Evolutionary conservation across 176 grass and related monocot genomes (phyloP).

Genomic region (Avena atlantica): DNA sequence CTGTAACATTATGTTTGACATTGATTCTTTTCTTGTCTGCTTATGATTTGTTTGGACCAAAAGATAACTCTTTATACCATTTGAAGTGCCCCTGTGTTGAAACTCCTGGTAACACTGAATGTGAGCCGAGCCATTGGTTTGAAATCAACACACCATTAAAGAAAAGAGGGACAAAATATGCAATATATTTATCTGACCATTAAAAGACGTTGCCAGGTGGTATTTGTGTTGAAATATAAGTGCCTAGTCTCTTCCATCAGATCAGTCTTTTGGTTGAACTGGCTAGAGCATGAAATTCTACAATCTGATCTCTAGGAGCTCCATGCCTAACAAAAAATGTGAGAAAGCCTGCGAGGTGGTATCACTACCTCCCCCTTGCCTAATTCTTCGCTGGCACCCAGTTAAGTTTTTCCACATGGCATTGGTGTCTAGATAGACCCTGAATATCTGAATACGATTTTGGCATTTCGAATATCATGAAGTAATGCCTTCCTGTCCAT

Average conservation of each 20-base stretch:
- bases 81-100: conserved; percentile 1
- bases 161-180: not conserved
- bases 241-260: not conserved
- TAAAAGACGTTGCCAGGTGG: not conserved
- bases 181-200: not conserved
- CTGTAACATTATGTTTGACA: conserved; percentile 11
- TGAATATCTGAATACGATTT: not conserved
- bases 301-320: not conserved
- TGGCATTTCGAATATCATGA: conserved; percentile 11
- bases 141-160: conserved; percentile 16
- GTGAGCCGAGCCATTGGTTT: conserved; percentile 7
- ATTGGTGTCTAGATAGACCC: not conserved
- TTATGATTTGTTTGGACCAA: conserved; percentile 5
- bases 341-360: not conserved
- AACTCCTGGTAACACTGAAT: not conserved
- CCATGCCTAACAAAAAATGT: not conserved
- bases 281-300: too few relatives aligned
- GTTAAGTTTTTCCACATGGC: conserved; percentile 21
- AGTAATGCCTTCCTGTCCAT: not conserved
- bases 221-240: conserved; percentile 3
- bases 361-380: not conserved
- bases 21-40: conserved; percentile 1
- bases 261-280: not conserved
- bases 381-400: not conserved
- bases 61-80: conserved; percentile 7